Conservation (phyloP, 2,329 filamentous ascomycete species). For the Scytalidium sp. region DNA sequence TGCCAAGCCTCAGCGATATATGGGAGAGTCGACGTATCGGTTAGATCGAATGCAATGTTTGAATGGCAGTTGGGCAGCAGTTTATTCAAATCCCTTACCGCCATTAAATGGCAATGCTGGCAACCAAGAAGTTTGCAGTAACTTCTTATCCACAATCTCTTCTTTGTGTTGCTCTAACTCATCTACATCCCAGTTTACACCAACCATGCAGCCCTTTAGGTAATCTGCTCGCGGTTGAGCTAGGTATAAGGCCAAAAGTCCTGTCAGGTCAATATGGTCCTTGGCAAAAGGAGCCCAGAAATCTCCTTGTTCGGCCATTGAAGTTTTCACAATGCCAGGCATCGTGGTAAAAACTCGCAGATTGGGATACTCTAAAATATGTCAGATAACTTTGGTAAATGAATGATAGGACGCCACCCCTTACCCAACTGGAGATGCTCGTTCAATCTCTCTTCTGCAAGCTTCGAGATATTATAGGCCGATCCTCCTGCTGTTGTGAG, state of each 20-base stretch:
- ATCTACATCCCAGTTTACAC: constrained; percentile 33
- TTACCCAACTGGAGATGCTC: constrained; percentile 31
- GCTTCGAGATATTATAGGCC: constrained; percentile 44
- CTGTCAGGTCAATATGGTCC: constrained; percentile 28
- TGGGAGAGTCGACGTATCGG: too few relatives aligned
- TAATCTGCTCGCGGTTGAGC: constrained; percentile 28
- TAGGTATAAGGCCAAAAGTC: constrained; percentile 28
- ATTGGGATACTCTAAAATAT: constrained; percentile 39
- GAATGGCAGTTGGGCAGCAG: too few relatives aligned
- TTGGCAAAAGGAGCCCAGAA: constrained; percentile 29
- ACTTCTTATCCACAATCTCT: constrained; percentile 24
- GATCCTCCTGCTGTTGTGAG: constrained; percentile 30
- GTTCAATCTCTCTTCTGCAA: constrained; percentile 39
- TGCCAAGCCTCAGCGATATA: too few relatives aligned
- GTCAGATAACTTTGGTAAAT: too few relatives aligned
- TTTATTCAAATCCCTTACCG: constrained; percentile 13
- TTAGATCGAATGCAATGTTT: too few relatives aligned
- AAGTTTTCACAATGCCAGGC: constrained; percentile 43
- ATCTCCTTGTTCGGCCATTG: constrained; percentile 32
- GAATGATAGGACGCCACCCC: neutral
- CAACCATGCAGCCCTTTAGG: constrained; percentile 29
- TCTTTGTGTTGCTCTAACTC: constrained; percentile 27
- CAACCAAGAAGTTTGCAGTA: constrained; percentile 18
- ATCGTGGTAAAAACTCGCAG: constrained; percentile 43
- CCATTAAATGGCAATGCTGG: constrained; percentile 11